Evolutionary conservation across 805 yeast genomes (phyloP).

Genomic region (Zygosaccharomyces lentus): DNA sequence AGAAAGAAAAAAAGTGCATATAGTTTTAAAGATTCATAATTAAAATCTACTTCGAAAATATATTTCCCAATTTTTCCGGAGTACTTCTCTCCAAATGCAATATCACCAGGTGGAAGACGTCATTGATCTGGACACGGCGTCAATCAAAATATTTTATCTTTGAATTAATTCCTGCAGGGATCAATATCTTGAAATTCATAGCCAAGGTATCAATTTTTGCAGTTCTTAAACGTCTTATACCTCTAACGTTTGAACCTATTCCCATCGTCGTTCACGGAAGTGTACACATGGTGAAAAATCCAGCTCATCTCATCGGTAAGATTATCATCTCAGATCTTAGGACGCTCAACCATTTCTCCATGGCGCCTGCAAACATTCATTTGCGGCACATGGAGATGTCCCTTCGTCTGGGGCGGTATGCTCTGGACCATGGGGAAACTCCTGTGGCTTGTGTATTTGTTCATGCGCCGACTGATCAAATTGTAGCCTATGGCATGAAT

Average conservation of each 20-base stretch:
- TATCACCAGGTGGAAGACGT: too few species aligned
- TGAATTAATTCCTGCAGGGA: too few species aligned
- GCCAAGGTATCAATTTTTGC: too few species aligned
- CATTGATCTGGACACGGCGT: too few species aligned
- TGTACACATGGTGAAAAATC: not conserved
- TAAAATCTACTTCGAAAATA: too few species aligned
- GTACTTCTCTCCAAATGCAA: too few species aligned
- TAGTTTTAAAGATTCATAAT: too few species aligned
- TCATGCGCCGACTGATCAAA: slow-evolving; percentile 37
- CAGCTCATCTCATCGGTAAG: not conserved
- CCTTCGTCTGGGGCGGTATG: slow-evolving; percentile 54
- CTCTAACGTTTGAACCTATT: not conserved
- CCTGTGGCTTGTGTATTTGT: slow-evolving; percentile 83
- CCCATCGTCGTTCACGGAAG: not conserved
- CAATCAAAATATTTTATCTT: too few species aligned
- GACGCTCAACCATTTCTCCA: not conserved
- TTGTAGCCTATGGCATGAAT: slow-evolving; percentile 77
- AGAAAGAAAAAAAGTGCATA: too few species aligned
- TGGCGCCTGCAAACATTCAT: slow-evolving; percentile 11
- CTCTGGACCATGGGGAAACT: slow-evolving; percentile 65
- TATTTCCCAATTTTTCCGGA: too few species aligned
- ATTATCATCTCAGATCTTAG: not conserved
- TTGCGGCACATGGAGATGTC: slow-evolving; percentile 49
- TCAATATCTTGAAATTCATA: too few species aligned
- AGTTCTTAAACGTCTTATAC: not conserved